Evolutionary conservation across 345 rosid species (phyloP).

Genomic region (Eucalyptus viminalis): DNA sequence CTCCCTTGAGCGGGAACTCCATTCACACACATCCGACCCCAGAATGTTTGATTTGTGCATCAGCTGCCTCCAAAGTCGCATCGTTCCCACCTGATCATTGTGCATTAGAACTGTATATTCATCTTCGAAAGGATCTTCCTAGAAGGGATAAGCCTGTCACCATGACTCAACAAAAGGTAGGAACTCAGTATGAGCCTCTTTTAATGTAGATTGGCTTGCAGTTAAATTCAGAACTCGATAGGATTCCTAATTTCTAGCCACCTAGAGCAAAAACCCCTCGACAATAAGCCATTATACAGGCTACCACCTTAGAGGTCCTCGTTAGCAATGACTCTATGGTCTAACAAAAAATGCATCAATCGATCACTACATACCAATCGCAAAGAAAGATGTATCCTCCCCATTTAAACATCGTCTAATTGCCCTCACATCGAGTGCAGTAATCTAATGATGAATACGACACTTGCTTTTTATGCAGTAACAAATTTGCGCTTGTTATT

Average conservation of each 20-base stretch:
- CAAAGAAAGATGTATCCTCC: background rate
- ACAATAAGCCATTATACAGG: no score
- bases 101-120: no score
- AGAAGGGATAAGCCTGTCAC: background rate
- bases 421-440: background rate
- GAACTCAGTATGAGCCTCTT: background rate
- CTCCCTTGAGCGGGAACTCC: background rate
- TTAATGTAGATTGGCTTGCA: background rate
- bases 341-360: background rate
- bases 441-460: background rate
- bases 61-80: background rate
- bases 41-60: background rate
- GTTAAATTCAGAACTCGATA: background rate
- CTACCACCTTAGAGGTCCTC: background rate
- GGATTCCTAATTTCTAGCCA: background rate
- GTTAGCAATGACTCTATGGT: background rate
- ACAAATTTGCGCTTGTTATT: background rate
- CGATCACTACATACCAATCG: background rate
- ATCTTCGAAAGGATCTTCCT: background rate
- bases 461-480: background rate
- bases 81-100: no score
- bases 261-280: no score
- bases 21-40: background rate
- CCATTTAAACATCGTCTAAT: background rate
- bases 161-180: background rate